Evolutionary conservation across 139 green algal species (phyloP).

Genomic region (Chlamydomonas incerta): DNA sequence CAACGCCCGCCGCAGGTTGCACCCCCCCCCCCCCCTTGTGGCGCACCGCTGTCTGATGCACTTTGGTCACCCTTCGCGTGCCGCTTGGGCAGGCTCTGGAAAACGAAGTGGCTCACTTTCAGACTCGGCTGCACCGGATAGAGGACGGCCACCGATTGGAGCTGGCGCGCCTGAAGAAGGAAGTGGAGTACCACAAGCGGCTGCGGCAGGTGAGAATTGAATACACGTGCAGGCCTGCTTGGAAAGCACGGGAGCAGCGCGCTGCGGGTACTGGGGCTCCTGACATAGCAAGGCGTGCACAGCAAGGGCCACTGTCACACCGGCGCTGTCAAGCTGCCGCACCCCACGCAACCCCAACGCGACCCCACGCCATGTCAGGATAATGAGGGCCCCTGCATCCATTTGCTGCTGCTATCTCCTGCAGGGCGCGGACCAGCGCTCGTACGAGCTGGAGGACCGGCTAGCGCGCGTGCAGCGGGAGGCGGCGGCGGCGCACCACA

Average conservation of each 20-base stretch:
- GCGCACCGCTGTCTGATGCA: too few relatives aligned
- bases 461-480: neutral
- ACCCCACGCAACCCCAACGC: too few relatives aligned
- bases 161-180: slow-evolving; percentile 44
- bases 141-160: slow-evolving; percentile 46
- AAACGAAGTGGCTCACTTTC: slow-evolving; percentile 24
- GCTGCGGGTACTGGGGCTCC: too few relatives aligned
- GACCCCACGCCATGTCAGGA: neutral
- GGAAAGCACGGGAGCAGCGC: too few relatives aligned
- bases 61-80: too few relatives aligned
- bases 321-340: too few relatives aligned
- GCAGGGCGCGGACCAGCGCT: slow-evolving; percentile 42
- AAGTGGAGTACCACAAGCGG: slow-evolving; percentile 57
- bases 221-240: too few relatives aligned
- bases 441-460: slow-evolving; percentile 42
- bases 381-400: neutral
- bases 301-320: too few relatives aligned
- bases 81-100: slow-evolving; percentile 9
- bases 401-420: neutral
- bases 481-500: neutral
- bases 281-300: too few relatives aligned
- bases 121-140: slow-evolving; percentile 6
- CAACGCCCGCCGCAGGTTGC: too few relatives aligned
- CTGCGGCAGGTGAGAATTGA: slow-evolving; percentile 50
- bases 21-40: too few relatives aligned